phyloP scores from a whole-genome alignment of 345 rosid genomes.

The Luvunga scandens region DNA sequence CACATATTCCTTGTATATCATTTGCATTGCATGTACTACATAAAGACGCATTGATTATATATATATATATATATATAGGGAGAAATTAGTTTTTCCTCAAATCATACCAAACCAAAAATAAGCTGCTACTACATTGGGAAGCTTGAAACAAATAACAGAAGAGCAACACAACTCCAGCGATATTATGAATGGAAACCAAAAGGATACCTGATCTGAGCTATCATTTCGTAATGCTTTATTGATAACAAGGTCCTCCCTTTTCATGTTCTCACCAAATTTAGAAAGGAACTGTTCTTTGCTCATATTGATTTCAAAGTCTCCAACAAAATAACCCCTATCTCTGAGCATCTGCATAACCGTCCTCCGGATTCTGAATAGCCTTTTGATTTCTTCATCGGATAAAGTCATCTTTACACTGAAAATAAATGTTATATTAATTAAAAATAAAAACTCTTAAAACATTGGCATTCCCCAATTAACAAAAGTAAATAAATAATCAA shows the following conservation, averaged over 20 bases:
- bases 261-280: constrained; percentile 74
- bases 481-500: not conserved
- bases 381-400: constrained; percentile 62
- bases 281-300: constrained; percentile 45
- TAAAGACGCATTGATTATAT: not conserved
- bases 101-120: no score
- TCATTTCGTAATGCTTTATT: constrained; percentile 54
- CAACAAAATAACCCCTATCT: constrained; percentile 73
- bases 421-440: not conserved
- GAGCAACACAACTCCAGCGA: no score
- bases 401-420: constrained; percentile 44
- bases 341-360: constrained; percentile 80
- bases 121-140: not conserved
- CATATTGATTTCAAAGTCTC: constrained; percentile 60
- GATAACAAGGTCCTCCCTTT: constrained; percentile 83
- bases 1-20: not conserved
- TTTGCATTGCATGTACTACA: not conserved
- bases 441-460: not conserved
- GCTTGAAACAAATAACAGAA: not conserved
- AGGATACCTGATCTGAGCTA: constrained; percentile 59
- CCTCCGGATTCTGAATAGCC: constrained; percentile 59
- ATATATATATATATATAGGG: no score
- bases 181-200: not conserved
- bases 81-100: no score
- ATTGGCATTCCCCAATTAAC: not conserved